Evolutionary conservation across 768 basidiomycete genomes (phyloP).

Genomic region (Mycena filopes): DNA sequence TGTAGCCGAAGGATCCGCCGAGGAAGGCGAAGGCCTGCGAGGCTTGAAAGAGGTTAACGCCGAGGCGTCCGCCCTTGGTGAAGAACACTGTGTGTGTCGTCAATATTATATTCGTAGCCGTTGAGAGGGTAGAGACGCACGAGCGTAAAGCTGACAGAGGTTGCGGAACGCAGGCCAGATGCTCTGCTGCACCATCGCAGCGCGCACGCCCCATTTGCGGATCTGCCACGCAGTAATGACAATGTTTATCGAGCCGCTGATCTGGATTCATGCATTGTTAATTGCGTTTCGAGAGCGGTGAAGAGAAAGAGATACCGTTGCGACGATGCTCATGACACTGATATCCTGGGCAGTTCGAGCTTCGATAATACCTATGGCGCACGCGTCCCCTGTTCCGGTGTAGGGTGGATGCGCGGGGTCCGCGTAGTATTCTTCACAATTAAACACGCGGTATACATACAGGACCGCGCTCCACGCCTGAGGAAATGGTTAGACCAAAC

Average conservation of each 20-base stretch:
- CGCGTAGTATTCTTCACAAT: conserved; percentile 28
- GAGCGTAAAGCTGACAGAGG: conserved; percentile 27
- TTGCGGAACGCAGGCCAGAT: conserved; percentile 31
- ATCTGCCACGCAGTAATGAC: conserved; percentile 31
- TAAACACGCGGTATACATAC: conserved; percentile 25
- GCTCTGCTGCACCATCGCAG: conserved; percentile 26
- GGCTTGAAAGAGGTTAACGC: conserved; percentile 21
- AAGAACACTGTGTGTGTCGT: not conserved
- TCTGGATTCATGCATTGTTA: not conserved
- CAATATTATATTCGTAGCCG: not conserved
- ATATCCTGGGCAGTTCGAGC: conserved; percentile 22
- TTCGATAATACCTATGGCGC: conserved; percentile 22
- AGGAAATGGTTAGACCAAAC: not conserved
- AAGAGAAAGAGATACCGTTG: not conserved
- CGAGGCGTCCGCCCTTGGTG: conserved; percentile 14
- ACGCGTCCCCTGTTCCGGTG: conserved; percentile 23
- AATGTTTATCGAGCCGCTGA: conserved; percentile 22
- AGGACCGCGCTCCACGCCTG: conserved; percentile 20
- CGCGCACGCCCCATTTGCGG: conserved; percentile 26
- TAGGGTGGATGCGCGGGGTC: conserved; percentile 25
- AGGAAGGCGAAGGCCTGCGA: conserved; percentile 26
- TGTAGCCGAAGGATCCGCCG: conserved; percentile 23
- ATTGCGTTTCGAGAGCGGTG: too few species aligned
- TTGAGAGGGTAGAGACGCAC: conserved; percentile 1
- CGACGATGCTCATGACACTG: conserved; percentile 20